Conservation (phyloP, 75 land plant species). For the Larix kaempferi region DNA sequence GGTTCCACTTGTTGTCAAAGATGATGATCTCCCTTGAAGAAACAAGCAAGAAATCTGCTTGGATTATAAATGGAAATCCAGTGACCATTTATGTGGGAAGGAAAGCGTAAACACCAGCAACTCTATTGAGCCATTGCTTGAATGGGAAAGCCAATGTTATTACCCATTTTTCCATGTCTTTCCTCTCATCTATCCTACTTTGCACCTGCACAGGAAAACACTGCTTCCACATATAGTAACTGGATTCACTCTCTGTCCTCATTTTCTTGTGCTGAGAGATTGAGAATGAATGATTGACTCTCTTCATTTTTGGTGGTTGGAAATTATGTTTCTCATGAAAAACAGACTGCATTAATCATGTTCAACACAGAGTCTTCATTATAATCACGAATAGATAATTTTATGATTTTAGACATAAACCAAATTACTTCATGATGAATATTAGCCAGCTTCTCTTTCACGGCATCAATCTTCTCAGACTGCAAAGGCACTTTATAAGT, state of each 20-base stretch:
- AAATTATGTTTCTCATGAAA: slow-evolving; percentile 31
- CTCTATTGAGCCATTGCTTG: not conserved
- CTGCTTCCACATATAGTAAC: no score
- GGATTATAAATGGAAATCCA: slow-evolving; percentile 59
- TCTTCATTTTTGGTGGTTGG: no score
- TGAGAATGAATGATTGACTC: no score
- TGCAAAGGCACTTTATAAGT: slow-evolving; percentile 61
- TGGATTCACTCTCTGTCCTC: no score
- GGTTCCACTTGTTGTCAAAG: no score
- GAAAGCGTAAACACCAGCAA: slow-evolving; percentile 48
- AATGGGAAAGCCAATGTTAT: not conserved
- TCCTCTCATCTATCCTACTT: no score
- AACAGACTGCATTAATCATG: slow-evolving; percentile 25
- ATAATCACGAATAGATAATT: slow-evolving; percentile 40
- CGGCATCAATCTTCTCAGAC: slow-evolving; percentile 44
- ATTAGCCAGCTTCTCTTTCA: slow-evolving; percentile 38
- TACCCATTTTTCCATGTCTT: no score
- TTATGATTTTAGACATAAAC: slow-evolving; percentile 52
- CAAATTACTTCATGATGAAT: slow-evolving; percentile 53
- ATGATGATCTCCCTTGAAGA: slow-evolving; percentile 58
- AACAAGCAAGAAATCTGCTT: slow-evolving; percentile 55
- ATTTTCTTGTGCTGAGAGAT: no score
- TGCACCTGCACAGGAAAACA: no score
- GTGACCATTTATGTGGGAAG: no score
- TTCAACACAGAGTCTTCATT: slow-evolving; percentile 15